Evolutionary conservation across 2,329 filamentous ascomycete genomes (phyloP), one percentile per base, ranked within the genome.

Genomic region (Claviceps humidiphila): DNA sequence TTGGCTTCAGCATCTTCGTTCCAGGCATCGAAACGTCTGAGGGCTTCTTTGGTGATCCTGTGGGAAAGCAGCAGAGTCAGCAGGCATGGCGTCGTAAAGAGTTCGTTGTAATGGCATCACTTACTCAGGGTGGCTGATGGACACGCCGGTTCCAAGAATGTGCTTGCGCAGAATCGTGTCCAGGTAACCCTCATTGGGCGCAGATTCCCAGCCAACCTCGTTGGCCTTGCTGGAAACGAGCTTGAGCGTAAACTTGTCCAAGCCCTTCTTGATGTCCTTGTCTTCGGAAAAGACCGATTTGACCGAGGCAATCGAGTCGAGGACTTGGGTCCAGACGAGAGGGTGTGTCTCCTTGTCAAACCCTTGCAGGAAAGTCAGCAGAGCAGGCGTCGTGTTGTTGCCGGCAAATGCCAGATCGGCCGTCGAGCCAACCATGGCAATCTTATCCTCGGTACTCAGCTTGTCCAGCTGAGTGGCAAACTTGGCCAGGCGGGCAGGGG

Each of bases 321-420:
- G 74, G 37, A 95, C 82, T 65, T 95, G 88, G 53, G 81, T 82
- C 86, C 93, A 94, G 5, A 97, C 91, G 48, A 95, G 77, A 61
- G 89, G 90, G 66, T 91, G 89, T 1, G 77, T 77, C 70, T 98
- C 93, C 50, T 78, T 73, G 55, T 81, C 76, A 68, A 97, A 90
- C n/a, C 86, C 85, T 66, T 95, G 81, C 11, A 95, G 71, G 60
- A 98, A 86, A 13, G 86, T 82, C 34, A 98, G 73, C 13, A 98
- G 75, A 8, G 87, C 86, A 24, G 89, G 75, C 0, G 90, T 95
- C 4, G 81, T 87, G 49, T 85, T 84, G 63, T 93, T 81, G 22
- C 93, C 93, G 53, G 93, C 87, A 55, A 94, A 82, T 40, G 93
- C 89, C 58, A 97, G 78, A 49, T 93, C 89, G 47, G 87, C 86